phyloP scores from a whole-genome alignment of 257 asterid species.

The Lithospermum erythrorhizon region DNA sequence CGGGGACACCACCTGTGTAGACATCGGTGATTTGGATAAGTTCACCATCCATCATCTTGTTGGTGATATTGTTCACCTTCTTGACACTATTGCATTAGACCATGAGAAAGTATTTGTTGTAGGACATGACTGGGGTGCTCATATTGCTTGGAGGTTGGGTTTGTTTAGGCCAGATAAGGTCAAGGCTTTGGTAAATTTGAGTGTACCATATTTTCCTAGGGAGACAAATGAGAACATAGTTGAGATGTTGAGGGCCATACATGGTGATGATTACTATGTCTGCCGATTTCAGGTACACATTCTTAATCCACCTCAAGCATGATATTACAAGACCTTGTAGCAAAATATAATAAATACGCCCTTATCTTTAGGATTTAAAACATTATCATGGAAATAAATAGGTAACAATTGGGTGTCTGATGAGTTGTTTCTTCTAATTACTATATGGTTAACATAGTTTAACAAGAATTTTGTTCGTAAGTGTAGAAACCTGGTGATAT shows the following conservation, averaged over 20 bases:
- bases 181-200: constrained; percentile 20
- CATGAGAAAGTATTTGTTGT: constrained; percentile 17
- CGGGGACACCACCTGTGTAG: constrained; percentile 16
- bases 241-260: background rate
- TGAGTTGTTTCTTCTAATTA: too few relatives aligned
- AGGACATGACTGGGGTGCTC: constrained; percentile 20
- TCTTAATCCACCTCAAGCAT: too few relatives aligned
- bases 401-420: too few relatives aligned
- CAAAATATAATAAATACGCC: too few relatives aligned
- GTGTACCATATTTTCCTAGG: constrained; percentile 14
- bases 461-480: too few relatives aligned
- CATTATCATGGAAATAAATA: too few relatives aligned
- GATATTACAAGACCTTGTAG: too few relatives aligned
- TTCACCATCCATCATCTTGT: constrained; percentile 17
- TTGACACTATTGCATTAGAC: constrained; percentile 7
- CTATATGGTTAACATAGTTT: too few relatives aligned
- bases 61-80: constrained; percentile 21
- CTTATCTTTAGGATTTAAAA: too few relatives aligned
- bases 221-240: constrained; percentile 2
- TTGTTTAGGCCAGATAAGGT: constrained; percentile 23
- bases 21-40: background rate
- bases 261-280: constrained; percentile 20
- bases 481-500: constrained; percentile 46
- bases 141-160: constrained; percentile 19
- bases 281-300: constrained; percentile 25